Evolutionary conservation across 192 early-diverging fungal species (phyloP), one percentile per base, ranked within the genome.

Genomic region (Backusella circina): DNA sequence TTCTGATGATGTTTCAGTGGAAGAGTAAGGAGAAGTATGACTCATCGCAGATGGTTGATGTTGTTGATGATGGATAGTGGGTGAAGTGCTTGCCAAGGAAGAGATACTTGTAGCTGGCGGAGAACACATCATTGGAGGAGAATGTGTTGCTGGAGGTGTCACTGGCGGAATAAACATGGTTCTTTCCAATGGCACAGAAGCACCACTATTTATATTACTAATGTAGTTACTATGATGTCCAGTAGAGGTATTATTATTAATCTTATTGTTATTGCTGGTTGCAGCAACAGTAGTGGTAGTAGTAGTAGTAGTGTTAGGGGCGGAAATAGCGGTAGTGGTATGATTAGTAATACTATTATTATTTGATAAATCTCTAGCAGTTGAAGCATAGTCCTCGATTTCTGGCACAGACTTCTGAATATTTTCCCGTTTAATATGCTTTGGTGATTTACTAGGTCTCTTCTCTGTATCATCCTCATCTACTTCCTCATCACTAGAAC

Each of bases 401-500:
- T 57, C 57, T 30, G 72, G 44, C 38, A 38, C 12, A 37, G 50
- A 6, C 26, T 12, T 73, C 16, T 32, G 6, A 10, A 33, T 38
- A n/a, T 32, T 73, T 12, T 61, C 54, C 21, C 54, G 23, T 61
- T 28, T 61, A 61, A 61, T 21, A 31, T 41, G 44, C 44, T 47
- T 51, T 26, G 28, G 15, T 32, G 70, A 32, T 71, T 44, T 50
- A 18, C n/a, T 18, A 1, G 26, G 30, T 21, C 21, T 44, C 16
- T 39, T 26, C 2, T 38, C 30, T 13, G 54, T 21, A 21, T 70
- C 67, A 26, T 70, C 44, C 44, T 47, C 67, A 12, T 79, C 72
- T 23, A 39, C 33, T n/a, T 35, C 66, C 32, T 64, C 77, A 44
- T 74, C 72, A 70, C 74, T 73, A 47, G 61, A 65, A 7, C 61